A percentile compares a stretch with the other conserved stretches of the same genome.
Evolutionary conservation across 2,329 filamentous ascomycete genomes (phyloP).

Genomic region (Arthroderma sp.): DNA sequence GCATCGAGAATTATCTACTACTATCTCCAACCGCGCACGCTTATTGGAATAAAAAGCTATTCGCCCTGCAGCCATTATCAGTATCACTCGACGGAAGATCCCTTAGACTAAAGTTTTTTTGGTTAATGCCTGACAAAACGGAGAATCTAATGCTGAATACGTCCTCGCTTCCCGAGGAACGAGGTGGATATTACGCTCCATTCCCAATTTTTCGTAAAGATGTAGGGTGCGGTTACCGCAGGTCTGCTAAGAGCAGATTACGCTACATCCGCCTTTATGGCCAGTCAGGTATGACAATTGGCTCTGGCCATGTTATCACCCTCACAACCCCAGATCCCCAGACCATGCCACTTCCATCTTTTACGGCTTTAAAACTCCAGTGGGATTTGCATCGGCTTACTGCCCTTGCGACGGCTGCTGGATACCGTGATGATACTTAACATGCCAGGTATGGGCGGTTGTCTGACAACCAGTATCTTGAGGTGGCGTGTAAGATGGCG

Average conservation of each 20-base stretch:
- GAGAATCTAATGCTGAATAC: not conserved
- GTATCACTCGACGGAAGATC: not conserved
- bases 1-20: not conserved
- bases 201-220: not conserved
- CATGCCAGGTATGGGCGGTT: too few relatives aligned
- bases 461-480: too few relatives aligned
- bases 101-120: not conserved
- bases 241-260: not conserved
- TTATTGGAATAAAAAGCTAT: conserved; percentile 1
- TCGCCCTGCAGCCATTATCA: conserved; percentile 2
- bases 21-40: conserved; percentile 1
- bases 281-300: not conserved
- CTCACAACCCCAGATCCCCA: conserved; percentile 2
- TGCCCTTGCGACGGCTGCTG: not conserved
- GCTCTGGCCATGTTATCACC: conserved; percentile 2
- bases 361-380: conserved; percentile 1
- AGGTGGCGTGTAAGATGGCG: too few relatives aligned
- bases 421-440: not conserved
- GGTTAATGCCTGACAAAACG: not conserved
- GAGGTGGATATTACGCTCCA: not conserved
- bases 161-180: not conserved
- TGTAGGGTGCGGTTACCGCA: not conserved
- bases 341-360: not conserved
- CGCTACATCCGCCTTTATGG: conserved; percentile 1
- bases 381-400: conserved; percentile 3